Conservation (phyloP, 768 basidiomycete species). For the Hortiboletus flavorubellus region DNA sequence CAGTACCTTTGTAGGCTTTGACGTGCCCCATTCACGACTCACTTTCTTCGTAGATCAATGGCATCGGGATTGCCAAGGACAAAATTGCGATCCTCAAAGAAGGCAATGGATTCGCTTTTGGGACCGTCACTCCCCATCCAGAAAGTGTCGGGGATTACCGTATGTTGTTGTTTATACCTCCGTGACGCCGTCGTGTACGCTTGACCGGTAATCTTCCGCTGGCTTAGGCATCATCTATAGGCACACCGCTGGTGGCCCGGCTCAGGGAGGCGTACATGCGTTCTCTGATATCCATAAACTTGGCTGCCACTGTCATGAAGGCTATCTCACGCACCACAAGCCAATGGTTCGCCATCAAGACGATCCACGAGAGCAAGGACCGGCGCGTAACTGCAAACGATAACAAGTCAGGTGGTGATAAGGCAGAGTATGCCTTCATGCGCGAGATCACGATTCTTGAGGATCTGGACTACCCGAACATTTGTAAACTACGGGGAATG, state of each 20-base stretch:
- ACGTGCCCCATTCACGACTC: no score
- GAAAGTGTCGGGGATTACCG: no score
- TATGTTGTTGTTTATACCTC: no score
- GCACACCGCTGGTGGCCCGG: constrained; percentile 50
- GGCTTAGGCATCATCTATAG: constrained; percentile 67
- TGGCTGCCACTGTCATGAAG: constrained; percentile 84
- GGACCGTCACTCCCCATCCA: no score
- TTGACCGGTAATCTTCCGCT: background rate
- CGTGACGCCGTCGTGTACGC: no score
- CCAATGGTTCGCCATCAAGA: constrained; percentile 82
- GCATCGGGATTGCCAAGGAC: no score
- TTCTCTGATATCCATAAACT: constrained; percentile 71
- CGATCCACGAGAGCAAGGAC: constrained; percentile 59
- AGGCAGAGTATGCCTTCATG: constrained; percentile 43
- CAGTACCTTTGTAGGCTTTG: no score
- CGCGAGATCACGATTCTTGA: constrained; percentile 81
- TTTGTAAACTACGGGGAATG: constrained; percentile 75
- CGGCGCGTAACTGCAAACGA: constrained; percentile 35
- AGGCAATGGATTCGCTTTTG: no score
- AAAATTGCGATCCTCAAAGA: no score
- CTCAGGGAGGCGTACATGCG: constrained; percentile 54
- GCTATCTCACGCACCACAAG: constrained; percentile 72
- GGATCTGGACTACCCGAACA: constrained; percentile 73
- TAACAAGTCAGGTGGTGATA: constrained; percentile 26
- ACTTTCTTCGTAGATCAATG: no score